Evolutionary conservation across 148 eudicot species (phyloP), one percentile per base, ranked within the genome.

Genomic region (Dianthus caryophyllus): DNA sequence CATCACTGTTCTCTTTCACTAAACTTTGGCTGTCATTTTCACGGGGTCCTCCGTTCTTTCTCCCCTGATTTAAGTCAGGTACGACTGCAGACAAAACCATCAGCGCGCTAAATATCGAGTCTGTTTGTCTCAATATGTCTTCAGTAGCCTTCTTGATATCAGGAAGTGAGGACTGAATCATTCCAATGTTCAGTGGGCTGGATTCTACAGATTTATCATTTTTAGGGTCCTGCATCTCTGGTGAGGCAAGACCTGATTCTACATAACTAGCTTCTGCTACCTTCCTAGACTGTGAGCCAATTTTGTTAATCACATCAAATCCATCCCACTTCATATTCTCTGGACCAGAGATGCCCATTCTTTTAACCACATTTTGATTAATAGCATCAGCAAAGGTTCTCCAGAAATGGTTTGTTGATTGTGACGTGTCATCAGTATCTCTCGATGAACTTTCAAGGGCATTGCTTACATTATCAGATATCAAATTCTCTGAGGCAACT

Each of bases 191-290:
- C 41, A 62, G 64, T 29, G 76, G 61, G 26, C 68, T 74, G 52
- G 74, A 48, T 67, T 76, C 71, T 33, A 46, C 67, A 71, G 62
- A 76, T 63, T 55, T 71, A 68, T 65, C 75, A 54, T 73, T 69
- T 62, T 6, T 61, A 54, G 55, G 62, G 17, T 72, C 78, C 67
- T 75, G 67, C 66, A 63, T 64, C 57, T 77, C 60, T 30, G 96
- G 85, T 56, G 85, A 82, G 67, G 97, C 98, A 79, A 94, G 96
- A 72, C 98, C 98, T 27, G 96, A 86, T 75, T 94, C 93, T 47
- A 94, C 71, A 86, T 90, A 94, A 53, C 73, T 68, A 60, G 88
- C 91, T 66, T 94, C 98, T 52, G 98, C 98, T 71, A 36, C 78
- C 69, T 75, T 75, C 33, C 69, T 75, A 41, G 88, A 86, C 57